Conservation (phyloP, 208 protist genomes). For the Trypanosoma cruzi region DNA sequence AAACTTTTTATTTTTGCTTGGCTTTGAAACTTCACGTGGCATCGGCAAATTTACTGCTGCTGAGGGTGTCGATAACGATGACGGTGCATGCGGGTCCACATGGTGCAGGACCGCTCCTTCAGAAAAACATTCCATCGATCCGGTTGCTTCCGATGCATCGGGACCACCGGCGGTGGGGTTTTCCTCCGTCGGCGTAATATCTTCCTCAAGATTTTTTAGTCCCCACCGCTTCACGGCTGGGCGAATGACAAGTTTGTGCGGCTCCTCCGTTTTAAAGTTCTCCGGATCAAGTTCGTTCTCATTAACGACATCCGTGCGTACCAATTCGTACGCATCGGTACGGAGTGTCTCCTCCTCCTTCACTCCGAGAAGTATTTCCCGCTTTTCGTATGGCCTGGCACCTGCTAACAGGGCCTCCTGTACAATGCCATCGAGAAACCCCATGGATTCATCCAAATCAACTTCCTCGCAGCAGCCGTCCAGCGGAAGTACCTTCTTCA, state of each 20-base stretch:
- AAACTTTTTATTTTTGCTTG: conserved; percentile 48
- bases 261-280: conserved; percentile 16
- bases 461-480: conserved; percentile 82
- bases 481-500: conserved; percentile 57
- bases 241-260: conserved; percentile 23
- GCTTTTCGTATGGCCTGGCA: conserved; percentile 45
- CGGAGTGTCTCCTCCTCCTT: conserved; percentile 31
- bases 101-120: conserved; percentile 24
- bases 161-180: neutral
- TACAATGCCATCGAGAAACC: conserved; percentile 58
- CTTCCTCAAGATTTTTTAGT: conserved; percentile 30
- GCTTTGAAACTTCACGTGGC: conserved; percentile 3
- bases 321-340: conserved; percentile 42
- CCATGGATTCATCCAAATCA: conserved; percentile 51
- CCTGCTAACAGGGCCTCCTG: conserved; percentile 40
- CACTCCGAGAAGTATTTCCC: conserved; percentile 13
- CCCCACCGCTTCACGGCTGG: conserved; percentile 34
- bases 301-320: conserved; percentile 28
- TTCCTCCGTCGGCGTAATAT: neutral
- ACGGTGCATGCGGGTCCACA: conserved; percentile 12
- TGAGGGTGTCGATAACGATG: neutral
- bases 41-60: neutral
- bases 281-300: conserved; percentile 11
- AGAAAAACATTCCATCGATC: neutral
- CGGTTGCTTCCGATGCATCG: neutral